phyloP scores from a whole-genome alignment of 441 rosid genomes.

The Gossypium davidsonii region DNA sequence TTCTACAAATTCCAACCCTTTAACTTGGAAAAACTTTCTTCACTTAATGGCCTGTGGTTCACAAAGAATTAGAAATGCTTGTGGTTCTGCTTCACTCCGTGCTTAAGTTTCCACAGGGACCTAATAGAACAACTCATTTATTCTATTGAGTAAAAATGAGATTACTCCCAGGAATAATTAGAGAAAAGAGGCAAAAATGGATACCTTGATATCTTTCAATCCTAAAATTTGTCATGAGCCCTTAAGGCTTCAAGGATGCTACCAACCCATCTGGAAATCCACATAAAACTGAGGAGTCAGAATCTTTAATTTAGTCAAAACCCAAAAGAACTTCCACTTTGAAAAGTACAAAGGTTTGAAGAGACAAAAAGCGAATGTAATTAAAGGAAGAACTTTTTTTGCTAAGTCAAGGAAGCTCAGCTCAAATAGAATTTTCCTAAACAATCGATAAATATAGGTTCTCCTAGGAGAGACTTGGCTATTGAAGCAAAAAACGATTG shows the following conservation, averaged over 20 bases:
- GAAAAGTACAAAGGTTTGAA: not conserved
- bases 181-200: not conserved
- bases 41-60: not conserved
- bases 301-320: conserved; percentile 10
- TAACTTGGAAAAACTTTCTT: conserved; percentile 11
- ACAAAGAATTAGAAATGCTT: conserved; percentile 7
- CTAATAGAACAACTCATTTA: conserved; percentile 12
- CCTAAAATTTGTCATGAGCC: conserved; percentile 32
- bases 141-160: not conserved
- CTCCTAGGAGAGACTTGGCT: not conserved
- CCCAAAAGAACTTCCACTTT: not conserved
- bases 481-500: not conserved
- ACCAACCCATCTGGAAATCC: conserved; percentile 63
- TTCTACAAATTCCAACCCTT: conserved; percentile 9
- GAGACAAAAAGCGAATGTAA: not conserved
- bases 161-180: not conserved
- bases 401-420: conserved; percentile 9
- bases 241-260: conserved; percentile 72
- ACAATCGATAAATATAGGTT: not conserved
- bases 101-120: conserved; percentile 1
- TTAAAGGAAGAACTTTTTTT: not conserved
- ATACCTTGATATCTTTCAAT: conserved; percentile 20
- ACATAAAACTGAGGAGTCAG: conserved; percentile 6
- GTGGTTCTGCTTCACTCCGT: not conserved
- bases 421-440: not conserved